Conservation (phyloP, 176 grass and related monocot species). For the Tillandsia leiboldiana region DNA sequence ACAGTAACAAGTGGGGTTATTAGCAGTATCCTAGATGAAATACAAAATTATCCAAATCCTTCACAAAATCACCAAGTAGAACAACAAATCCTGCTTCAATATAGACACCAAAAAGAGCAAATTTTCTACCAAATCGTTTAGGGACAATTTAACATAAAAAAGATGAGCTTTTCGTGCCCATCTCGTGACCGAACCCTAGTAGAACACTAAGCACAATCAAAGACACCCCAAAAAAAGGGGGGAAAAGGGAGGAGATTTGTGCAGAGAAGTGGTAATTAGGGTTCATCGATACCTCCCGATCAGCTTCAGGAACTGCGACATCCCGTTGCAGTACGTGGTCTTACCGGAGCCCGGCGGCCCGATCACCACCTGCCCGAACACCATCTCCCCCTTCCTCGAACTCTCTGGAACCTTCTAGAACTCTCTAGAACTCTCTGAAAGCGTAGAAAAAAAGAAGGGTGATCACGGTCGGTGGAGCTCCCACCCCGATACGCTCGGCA, state of each 20-base stretch:
- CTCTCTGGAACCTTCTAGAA: neutral
- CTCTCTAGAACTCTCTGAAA: neutral
- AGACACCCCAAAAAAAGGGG: neutral
- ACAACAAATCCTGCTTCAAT: no score
- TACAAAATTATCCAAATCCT: no score
- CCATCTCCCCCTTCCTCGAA: conserved; percentile 30
- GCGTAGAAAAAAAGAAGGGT: neutral
- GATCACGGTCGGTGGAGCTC: no score
- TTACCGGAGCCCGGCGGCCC: conserved; percentile 92
- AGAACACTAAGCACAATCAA: neutral
- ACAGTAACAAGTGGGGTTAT: no score
- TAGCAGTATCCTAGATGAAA: no score
- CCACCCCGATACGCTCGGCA: no score
- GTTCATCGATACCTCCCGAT: conserved; percentile 37
- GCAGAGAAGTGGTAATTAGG: neutral
- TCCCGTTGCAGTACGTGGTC: conserved; percentile 97
- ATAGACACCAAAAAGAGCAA: neutral
- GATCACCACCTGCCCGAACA: conserved; percentile 89
- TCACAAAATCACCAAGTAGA: neutral
- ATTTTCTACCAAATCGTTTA: neutral
- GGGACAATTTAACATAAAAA: neutral
- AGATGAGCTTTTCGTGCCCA: neutral
- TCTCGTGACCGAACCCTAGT: neutral
- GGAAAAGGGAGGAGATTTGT: neutral
- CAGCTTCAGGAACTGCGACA: conserved; percentile 84